Conservation (phyloP, 441 rosid species). For the Aquilaria agallochum region DNA sequence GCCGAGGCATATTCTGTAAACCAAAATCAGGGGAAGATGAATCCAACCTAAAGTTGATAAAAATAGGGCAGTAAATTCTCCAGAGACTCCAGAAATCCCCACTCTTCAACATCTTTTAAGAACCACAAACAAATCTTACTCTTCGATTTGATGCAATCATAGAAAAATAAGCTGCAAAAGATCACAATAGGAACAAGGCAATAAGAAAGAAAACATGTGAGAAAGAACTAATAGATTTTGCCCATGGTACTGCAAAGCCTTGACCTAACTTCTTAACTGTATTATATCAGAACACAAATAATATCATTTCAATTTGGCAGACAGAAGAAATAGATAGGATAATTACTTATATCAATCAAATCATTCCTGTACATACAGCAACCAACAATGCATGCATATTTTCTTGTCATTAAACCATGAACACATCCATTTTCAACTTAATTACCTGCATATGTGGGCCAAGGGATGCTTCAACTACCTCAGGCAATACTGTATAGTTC, state of each 20-base stretch:
- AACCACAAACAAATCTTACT: no score
- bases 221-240: no score
- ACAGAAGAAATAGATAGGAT: background rate
- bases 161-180: no score
- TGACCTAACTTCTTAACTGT: no score
- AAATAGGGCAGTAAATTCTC: background rate
- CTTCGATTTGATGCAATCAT: no score
- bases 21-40: slow-evolving; percentile 13
- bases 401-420: no score
- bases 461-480: slow-evolving; percentile 99
- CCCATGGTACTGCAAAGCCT: no score
- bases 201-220: no score
- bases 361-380: background rate
- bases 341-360: background rate
- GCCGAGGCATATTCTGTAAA: slow-evolving; percentile 95
- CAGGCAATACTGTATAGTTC: slow-evolving; percentile 95
- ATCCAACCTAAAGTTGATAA: background rate
- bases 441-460: slow-evolving; percentile 99
- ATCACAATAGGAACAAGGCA: no score
- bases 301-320: background rate
- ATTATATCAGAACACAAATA: no score
- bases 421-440: background rate
- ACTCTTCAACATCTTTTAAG: no score
- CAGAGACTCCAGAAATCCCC: background rate
- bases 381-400: background rate